Conservation (phyloP, 495 filamentous ascomycete genomes). For the Geopyxis carbonaria region DNA sequence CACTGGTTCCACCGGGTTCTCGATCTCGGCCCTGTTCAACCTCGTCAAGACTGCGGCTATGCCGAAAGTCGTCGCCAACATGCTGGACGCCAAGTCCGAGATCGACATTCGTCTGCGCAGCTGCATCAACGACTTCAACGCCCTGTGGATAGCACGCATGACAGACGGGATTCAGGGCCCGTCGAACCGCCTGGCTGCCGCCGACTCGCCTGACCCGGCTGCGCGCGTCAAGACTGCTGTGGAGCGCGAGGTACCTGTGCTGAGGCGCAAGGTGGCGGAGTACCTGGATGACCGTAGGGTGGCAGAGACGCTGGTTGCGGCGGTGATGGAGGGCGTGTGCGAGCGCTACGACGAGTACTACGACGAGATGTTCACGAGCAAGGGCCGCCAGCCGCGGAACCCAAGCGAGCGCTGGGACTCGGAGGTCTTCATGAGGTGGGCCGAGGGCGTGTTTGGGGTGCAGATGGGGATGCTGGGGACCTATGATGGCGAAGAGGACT, state of each 20-base stretch:
- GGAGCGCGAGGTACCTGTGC: conserved; percentile 16
- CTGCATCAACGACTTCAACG: conserved; percentile 21
- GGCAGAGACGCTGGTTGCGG: conserved; percentile 44
- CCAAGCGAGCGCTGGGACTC: conserved; percentile 39
- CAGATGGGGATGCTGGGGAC: conserved; percentile 29
- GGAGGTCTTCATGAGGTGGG: conserved; percentile 46
- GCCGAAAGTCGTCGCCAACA: conserved; percentile 46
- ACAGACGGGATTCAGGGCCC: conserved; percentile 11
- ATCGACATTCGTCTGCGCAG: conserved; percentile 25
- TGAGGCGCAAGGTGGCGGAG: conserved; percentile 32
- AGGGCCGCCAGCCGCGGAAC: conserved; percentile 9
- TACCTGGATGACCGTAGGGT: conserved; percentile 44
- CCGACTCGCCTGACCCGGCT: conserved; percentile 18
- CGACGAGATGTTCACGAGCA: conserved; percentile 24
- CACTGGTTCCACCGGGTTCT: conserved; percentile 51
- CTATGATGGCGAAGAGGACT: conserved; percentile 27
- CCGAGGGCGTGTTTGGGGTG: conserved; percentile 39
- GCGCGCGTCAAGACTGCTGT: conserved; percentile 6
- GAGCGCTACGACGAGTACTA: conserved; percentile 45
- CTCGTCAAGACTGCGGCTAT: conserved; percentile 42
- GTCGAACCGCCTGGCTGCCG: conserved; percentile 12
- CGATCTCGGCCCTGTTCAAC: conserved; percentile 42
- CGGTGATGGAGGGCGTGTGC: conserved; percentile 38
- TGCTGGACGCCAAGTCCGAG: conserved; percentile 47
- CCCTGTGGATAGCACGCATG: conserved; percentile 21